phyloP scores from a whole-genome alignment of 352 stramenopile species.

The Plasmopara viticola region DNA sequence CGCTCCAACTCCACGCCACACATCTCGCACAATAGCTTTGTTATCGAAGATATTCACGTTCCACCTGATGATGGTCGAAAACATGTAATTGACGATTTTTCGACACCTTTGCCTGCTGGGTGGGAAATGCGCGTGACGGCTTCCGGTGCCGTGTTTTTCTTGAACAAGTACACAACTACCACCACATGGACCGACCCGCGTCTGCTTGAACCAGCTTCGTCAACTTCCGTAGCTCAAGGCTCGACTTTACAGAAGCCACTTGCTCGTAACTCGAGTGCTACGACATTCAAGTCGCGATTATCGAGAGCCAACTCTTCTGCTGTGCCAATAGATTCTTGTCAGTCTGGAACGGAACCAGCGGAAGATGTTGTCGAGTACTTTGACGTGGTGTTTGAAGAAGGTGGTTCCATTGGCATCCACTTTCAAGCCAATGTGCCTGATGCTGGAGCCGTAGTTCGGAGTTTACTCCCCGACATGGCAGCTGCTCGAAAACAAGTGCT shows the following conservation, averaged over 20 bases:
- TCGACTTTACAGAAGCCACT: slow-evolving; percentile 9
- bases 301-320: slow-evolving; percentile 20
- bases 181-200: slow-evolving; percentile 76
- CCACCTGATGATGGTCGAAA: slow-evolving; percentile 53
- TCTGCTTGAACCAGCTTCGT: slow-evolving; percentile 13
- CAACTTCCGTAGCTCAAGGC: slow-evolving; percentile 1
- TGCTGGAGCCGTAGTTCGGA: slow-evolving; percentile 50
- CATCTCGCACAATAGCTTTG: slow-evolving; percentile 19
- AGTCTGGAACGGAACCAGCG: not conserved
- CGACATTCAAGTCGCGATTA: slow-evolving; percentile 8
- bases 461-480: slow-evolving; percentile 50
- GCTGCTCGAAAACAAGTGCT: slow-evolving; percentile 42
- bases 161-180: slow-evolving; percentile 64
- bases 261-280: slow-evolving; percentile 9
- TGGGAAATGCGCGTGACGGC: slow-evolving; percentile 82
- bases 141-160: slow-evolving; percentile 66
- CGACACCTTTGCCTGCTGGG: slow-evolving; percentile 56
- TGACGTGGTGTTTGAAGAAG: slow-evolving; percentile 73
- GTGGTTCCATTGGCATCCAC: slow-evolving; percentile 68
- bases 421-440: slow-evolving; percentile 77
- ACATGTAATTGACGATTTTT: slow-evolving; percentile 70
- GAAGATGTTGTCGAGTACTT: slow-evolving; percentile 26
- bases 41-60: slow-evolving; percentile 27
- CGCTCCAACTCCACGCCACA: slow-evolving; percentile 43
- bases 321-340: slow-evolving; percentile 1